A percentile compares a stretch with the other conserved stretches of the same genome.
phyloP scores from a whole-genome alignment of 2,329 filamentous ascomycete species.

The Microdochium nivale region DNA sequence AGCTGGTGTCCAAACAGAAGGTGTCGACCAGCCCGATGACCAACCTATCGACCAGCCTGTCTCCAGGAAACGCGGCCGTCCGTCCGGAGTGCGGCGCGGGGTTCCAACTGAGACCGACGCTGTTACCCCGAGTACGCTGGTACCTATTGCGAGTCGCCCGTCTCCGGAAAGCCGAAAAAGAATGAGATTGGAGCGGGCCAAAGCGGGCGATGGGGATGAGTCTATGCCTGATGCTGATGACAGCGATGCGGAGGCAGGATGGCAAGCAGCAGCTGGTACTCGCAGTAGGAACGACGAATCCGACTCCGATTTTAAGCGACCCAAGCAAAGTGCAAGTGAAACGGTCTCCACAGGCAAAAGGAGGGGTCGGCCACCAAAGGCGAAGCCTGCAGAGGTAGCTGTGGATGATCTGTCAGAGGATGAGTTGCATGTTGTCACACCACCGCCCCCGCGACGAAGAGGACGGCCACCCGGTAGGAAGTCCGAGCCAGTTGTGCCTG shows the following conservation, averaged over 20 bases:
- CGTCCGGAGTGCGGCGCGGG: slow-evolving; percentile 10
- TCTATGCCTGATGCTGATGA: not conserved
- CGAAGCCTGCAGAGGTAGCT: slow-evolving; percentile 4
- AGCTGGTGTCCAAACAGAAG: not conserved
- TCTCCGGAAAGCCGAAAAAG: not conserved
- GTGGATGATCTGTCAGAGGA: slow-evolving; percentile 2
- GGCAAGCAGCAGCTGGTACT: not conserved
- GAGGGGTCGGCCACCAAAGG: slow-evolving; percentile 5
- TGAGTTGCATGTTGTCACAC: slow-evolving; percentile 10
- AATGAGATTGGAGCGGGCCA: not conserved
- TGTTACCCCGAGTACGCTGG: slow-evolving; percentile 14
- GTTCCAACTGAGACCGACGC: slow-evolving; percentile 11
- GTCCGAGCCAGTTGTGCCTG: slow-evolving; percentile 1
- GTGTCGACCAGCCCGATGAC: not conserved
- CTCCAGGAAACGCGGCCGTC: slow-evolving; percentile 14
- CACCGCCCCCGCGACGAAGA: slow-evolving; percentile 1
- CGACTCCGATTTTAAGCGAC: not conserved
- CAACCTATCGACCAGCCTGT: not conserved
- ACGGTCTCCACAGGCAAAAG: slow-evolving; percentile 1
- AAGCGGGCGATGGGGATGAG: not conserved
- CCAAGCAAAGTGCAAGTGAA: not conserved
- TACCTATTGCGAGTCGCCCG: slow-evolving; percentile 10
- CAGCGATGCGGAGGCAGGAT: not conserved
- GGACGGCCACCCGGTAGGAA: slow-evolving; percentile 4
- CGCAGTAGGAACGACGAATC: not conserved